Evolutionary conservation across 2,329 filamentous ascomycete species (phyloP), one percentile per base, ranked within the genome.

Genomic region (Periconia macrospinosa): DNA sequence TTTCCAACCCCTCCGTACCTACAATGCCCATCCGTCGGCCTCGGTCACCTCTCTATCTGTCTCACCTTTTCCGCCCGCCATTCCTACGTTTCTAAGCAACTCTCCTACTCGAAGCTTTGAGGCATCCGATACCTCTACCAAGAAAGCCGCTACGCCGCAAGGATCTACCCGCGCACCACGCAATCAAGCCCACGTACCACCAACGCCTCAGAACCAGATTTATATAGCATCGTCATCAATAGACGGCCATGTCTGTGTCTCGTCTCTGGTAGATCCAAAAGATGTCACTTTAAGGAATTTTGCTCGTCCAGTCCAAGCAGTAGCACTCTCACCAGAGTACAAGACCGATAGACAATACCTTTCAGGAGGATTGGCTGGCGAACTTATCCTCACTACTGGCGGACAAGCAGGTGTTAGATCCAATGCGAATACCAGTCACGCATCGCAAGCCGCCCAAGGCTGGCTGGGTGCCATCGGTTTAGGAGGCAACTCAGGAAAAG

Each of bases 251-350:
- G 91, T 99, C 14, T 97, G 94, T 65, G 85, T 99, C 1, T 88
- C 92, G 54, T 96, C 91, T 1, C 78, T 99, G 18, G 78, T 94
- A 18, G 93, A 99, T 67, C 77, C 88, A 37, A 95, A 92, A 66
- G 94, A 99, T 75, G 92, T 97, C 2, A 88, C 92, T 53, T 76
- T 97, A 27, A 87, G 94, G 27, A 97, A 97, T 71, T 99, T 97
- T 76, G 91, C 91, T 1, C 85, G 95, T 5, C 95, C 95, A 0
- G 86, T 99, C 2, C 92, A 97, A 68, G 87, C 92, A 6, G 91
- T 99, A 1, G 91, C 92, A 0, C 76, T 99, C n/a, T 97, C 94
- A 0, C 94, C 94, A 0, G 92, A 97, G 49, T 99, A 91, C 78
- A 96, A 90, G 71, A 90, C 83, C 53, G 94, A 99, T 70, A 83